Base-by-base conservation (phyloP, 805 yeast species). In the Lachancea meyersii region DNA sequence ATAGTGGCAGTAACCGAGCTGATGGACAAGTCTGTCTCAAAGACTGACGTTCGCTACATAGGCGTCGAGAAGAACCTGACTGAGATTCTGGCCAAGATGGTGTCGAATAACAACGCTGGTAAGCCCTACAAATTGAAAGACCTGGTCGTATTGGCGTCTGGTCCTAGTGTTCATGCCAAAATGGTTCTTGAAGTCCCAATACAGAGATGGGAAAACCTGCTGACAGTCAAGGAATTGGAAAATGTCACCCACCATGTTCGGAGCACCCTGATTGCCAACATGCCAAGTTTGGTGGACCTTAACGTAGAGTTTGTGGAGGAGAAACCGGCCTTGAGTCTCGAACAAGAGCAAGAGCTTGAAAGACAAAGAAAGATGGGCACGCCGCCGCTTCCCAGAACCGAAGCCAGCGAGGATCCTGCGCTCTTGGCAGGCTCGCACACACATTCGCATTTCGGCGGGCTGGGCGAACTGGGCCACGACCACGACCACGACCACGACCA, bases 1-100 rank as follows among this genome's bases (percentile, higher is more conserved):
- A 69, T 72, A 45, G 72, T 73, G 21, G 78, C 97, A 0, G 72
- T 82, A 54, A 73, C 73, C 46, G 97, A 91, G 58, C 68, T 91
- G 35, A 72, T 86, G 23, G 98, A 91, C 55, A 75, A 78, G 48
- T 82, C 91, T 2, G 64, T 82, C 30, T 69, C 76, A 13, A 64
- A 61, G 13, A 62, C 60, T 1, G 80, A 78, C 48, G 73, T 71
- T 36, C 68, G 77, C 37, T 82, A 76, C 48, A 39, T 62, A 14
- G 63, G 61, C 26, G 53, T 77, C 18, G 64, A 71, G 40, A 57
- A 57, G 5, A 67, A 72, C 8, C 58, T 77, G 11, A 64, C 65
- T 16, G 63, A 59, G 8, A 41, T 60, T 10, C 48, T 55, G 36
- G 53, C 48, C 48, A 61, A 67, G 30, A 47, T 70, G 42, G 57